These are phyloP conservation scores for Lomentospora prolificans DNA, from an alignment of 2,329 filamentous ascomycete species.

Conservation along the genomic window DNA sequence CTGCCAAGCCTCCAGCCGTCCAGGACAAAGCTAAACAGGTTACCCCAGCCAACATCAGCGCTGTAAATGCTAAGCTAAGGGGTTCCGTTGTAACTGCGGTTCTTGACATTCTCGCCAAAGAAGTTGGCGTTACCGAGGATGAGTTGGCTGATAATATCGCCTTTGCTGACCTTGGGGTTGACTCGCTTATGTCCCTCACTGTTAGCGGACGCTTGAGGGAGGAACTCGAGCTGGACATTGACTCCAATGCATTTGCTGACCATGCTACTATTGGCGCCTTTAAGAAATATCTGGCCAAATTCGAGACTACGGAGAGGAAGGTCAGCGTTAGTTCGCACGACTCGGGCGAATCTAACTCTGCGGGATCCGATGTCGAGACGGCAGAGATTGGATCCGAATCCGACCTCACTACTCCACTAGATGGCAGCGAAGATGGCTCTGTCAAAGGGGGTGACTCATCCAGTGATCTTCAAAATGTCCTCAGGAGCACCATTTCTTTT, in stretches of 20 bases:
- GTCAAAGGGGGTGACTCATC: conserved; percentile 31
- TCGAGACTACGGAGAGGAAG: conserved; percentile 20
- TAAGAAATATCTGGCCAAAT: conserved; percentile 30
- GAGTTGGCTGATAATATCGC: conserved; percentile 47
- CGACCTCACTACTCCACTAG: conserved; percentile 41
- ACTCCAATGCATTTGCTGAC: conserved; percentile 43
- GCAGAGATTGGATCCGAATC: conserved; percentile 38
- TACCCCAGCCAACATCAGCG: conserved; percentile 33
- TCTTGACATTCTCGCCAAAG: conserved; percentile 44
- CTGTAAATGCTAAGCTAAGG: conserved; percentile 42
- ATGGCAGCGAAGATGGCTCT: conserved; percentile 40
- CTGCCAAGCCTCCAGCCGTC: conserved; percentile 18
- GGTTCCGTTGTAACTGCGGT: conserved; percentile 29
- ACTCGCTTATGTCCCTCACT: conserved; percentile 52
- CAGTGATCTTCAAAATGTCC: conserved; percentile 36
- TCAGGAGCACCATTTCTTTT: conserved; percentile 58
- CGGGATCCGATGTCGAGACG: conserved; percentile 31
- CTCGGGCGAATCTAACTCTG: conserved; percentile 22
- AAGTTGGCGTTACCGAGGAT: conserved; percentile 43
- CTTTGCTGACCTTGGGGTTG: conserved; percentile 48
- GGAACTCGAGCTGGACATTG: conserved; percentile 45
- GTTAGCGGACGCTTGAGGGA: conserved; percentile 47
- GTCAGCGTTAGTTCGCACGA: conserved; percentile 17
- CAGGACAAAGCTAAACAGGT: conserved; percentile 36
- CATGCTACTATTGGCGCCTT: conserved; percentile 44